Conservation (phyloP, 2,329 filamentous ascomycete species). For the Calonectria pteridis region DNA sequence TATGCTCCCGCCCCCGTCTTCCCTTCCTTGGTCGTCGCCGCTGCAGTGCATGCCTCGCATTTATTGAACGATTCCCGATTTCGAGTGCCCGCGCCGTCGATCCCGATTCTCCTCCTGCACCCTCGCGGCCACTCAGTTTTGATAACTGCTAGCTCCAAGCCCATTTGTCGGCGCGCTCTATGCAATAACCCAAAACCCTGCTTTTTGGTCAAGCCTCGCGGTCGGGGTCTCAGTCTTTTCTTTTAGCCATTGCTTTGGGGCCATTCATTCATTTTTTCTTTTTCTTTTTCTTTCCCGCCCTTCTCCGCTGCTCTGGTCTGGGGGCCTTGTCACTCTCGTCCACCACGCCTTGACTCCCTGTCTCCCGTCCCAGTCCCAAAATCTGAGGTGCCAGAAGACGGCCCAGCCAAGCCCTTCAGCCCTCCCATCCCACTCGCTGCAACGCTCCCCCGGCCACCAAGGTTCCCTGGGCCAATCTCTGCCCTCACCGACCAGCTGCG, state of each 20-base stretch:
- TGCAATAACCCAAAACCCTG: not conserved
- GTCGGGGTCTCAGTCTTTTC: not conserved
- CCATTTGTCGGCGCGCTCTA: constrained; percentile 1
- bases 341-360: not conserved
- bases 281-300: not conserved
- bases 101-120: not conserved
- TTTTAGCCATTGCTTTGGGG: not conserved
- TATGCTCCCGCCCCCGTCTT: not conserved
- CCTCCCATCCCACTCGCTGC: constrained; percentile 8
- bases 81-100: not conserved
- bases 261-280: not conserved
- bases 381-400: constrained; percentile 12
- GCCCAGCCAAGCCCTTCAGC: not conserved
- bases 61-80: constrained; percentile 5
- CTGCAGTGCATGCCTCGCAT: constrained; percentile 5
- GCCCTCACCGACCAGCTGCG: not conserved
- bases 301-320: constrained; percentile 8
- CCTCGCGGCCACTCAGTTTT: constrained; percentile 3
- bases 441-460: not conserved
- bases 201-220: not conserved
- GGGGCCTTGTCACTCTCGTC: constrained; percentile 1
- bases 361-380: constrained; percentile 1
- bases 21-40: not conserved
- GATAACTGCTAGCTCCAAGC: not conserved
- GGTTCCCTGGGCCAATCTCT: not conserved